Base-by-base conservation (phyloP, 768 basidiomycete genomes). In the Mycena kentingensis region DNA sequence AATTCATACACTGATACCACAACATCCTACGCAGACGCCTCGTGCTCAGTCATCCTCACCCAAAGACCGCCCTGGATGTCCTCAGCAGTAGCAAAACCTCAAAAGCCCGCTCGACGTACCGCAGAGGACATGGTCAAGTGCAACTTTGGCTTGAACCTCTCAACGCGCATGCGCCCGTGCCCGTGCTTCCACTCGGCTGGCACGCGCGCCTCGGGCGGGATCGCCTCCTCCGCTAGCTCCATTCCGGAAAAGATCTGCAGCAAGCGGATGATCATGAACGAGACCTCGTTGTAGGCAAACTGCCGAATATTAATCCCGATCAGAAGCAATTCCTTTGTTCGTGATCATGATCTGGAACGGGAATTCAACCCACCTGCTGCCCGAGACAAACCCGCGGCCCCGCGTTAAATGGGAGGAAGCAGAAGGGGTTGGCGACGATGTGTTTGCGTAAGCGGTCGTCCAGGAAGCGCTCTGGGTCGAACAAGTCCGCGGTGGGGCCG, bases 171-270 rank as follows among this genome's bases (percentile, higher is more conserved):
- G n/a, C n/a, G n/a, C n/a, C n/a, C n/a, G n/a, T n/a, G n/a, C n/a
- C n/a, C n/a, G n/a, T n/a, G n/a, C 36, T 46, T 44, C 54, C 43
- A 39, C 16, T 24, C 43, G 1, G 35, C 26, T 10, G 52, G 22
- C 13, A 42, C 46, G 6, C 41, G 19, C 21, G 53, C 19, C 29
- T 24, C 41, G 12, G 41, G 41, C 6, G 22, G 5, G 21, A 42
- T 24, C 25, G 41, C 37, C 37, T 11, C 37, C 37, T 38, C 37
- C 7, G 13, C 37, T 19, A 38, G n/a, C 37, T 11, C 19, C 8
- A 38, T 15, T 19, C 13, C 37, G 8, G 37, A 38, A 38, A 38
- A 38, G 13, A 6, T 15, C 37, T 38, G 37, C 37, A 38, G 37
- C 13, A 38, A 19, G 13, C 37, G 37, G 37, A 38, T 38, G 37